These are phyloP conservation scores for Zygosaccharomyces bisporus DNA, from an alignment of 805 yeast species.

Conservation along the genomic window DNA sequence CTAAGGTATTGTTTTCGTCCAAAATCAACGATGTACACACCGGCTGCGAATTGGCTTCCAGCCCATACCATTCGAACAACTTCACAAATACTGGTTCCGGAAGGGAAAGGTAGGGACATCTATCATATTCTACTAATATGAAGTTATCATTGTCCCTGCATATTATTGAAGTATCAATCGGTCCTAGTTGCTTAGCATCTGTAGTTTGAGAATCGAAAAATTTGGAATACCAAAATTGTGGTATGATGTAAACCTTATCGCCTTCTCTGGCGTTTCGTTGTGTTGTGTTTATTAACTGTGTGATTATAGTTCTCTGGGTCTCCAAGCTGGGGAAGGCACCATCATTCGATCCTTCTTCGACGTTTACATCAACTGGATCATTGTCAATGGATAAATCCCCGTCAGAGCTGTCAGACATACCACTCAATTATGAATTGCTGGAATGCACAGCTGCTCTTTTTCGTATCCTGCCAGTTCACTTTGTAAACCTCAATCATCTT, in stretches of 20 bases:
- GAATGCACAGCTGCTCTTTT: background rate
- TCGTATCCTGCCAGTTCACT: background rate
- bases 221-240: conserved; percentile 42
- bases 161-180: conserved; percentile 44
- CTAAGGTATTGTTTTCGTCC: conserved; percentile 27
- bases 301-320: conserved; percentile 23
- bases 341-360: background rate
- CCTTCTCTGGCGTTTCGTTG: conserved; percentile 40
- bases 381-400: background rate
- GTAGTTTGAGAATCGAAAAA: conserved; percentile 37
- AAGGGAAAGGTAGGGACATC: conserved; percentile 36
- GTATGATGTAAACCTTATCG: conserved; percentile 46
- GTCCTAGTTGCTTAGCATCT: conserved; percentile 40
- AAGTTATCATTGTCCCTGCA: conserved; percentile 46
- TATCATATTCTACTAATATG: conserved; percentile 31
- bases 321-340: conserved; percentile 12
- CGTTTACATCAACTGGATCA: background rate
- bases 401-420: conserved; percentile 3
- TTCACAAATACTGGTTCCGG: conserved; percentile 44
- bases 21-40: conserved; percentile 37
- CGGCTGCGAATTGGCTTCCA: conserved; percentile 38
- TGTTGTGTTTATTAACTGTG: conserved; percentile 14
- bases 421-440: background rate
- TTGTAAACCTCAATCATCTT: background rate
- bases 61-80: conserved; percentile 53